Base-by-base conservation (phyloP, 192 early-diverging fungal species). In the Mycoemilia scoparia region DNA sequence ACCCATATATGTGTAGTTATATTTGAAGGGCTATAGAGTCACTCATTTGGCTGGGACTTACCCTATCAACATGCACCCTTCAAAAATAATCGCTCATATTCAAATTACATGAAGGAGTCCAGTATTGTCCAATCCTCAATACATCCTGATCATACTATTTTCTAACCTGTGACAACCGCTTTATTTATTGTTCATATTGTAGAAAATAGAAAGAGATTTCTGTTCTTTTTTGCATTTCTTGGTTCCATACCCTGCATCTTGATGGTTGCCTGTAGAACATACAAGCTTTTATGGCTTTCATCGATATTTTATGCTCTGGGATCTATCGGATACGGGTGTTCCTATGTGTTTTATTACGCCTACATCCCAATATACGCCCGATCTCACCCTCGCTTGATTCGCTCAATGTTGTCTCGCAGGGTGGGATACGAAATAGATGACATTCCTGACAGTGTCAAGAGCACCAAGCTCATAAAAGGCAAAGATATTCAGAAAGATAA, bases 301-400 rank as follows among this genome's bases (percentile, higher is more conserved):
- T 56, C 52, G 3, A 30, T 51, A 2, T 35, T 70, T 12, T 47
- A 50, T 41, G 53, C 64, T 16, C 41, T 60, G 7, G 54, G 46
- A 7, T 64, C 58, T 23, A 51, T 70, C 5, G 48, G 43, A 20
- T 70, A 63, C 48, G 67, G 67, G 0, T 56, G 51, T 7, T 34
- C 52, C 7, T 38, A 60, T 4, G 67, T 70, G 5, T 70, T 60
- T 28, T 66, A 64, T 36, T 64, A 70, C 20, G 60, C 56, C 7
- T 70, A 59, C 34, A 37, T 70, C 31, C 67, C 65, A 8, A 43
- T 67, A 3, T 36, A 64, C 11, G 29, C 50, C 5, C 53, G 57
- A 19, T 45, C 50, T 21, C 58, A 58, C n/a, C 50, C 63, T 16
- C 8, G 42, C 7, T 54, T 64, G 19, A 33, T 51, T 6, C 34